These are phyloP conservation scores for Stephanodiscus minutulus DNA, from an alignment of 108 stramenopile species.

Conservation along the genomic window DNA sequence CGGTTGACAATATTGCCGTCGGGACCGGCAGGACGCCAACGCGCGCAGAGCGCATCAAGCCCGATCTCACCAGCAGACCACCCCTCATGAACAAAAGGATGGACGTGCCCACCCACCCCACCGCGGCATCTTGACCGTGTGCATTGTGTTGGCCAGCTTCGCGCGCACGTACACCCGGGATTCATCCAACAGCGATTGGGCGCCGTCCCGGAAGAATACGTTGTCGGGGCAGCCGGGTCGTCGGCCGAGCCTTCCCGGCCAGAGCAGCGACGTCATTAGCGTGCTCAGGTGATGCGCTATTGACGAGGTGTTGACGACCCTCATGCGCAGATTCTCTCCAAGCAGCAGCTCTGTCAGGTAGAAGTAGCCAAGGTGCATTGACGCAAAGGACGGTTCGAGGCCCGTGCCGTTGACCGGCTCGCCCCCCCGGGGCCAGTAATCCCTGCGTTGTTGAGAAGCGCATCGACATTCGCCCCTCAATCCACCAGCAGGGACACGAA, in stretches of 20 bases:
- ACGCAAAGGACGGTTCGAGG: slow-evolving; percentile 39
- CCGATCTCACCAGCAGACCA: slow-evolving; percentile 9
- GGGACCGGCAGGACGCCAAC: slow-evolving; percentile 35
- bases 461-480: slow-evolving; percentile 14
- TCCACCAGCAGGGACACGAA: slow-evolving; percentile 24
- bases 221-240: slow-evolving; percentile 42
- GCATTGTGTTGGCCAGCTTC: slow-evolving; percentile 48
- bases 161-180: slow-evolving; percentile 20
- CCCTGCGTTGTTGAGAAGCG: slow-evolving; percentile 45
- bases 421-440: slow-evolving; percentile 14
- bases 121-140: slow-evolving; percentile 36
- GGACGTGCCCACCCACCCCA: slow-evolving; percentile 45
- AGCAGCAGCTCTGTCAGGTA: slow-evolving; percentile 38
- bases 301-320: slow-evolving; percentile 43
- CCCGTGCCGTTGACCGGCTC: slow-evolving; percentile 25
- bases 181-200: too few species aligned
- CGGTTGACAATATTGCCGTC: slow-evolving; percentile 35
- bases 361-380: slow-evolving; percentile 44
- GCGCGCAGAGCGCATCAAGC: slow-evolving; percentile 33
- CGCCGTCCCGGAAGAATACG: too few species aligned
- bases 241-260: too few species aligned
- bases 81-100: slow-evolving; percentile 43
- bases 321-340: slow-evolving; percentile 22
- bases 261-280: slow-evolving; percentile 5
- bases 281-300: slow-evolving; percentile 39